phyloP scores from a whole-genome alignment of 768 basidiomycete genomes.

The Naematelia aurantialba region DNA sequence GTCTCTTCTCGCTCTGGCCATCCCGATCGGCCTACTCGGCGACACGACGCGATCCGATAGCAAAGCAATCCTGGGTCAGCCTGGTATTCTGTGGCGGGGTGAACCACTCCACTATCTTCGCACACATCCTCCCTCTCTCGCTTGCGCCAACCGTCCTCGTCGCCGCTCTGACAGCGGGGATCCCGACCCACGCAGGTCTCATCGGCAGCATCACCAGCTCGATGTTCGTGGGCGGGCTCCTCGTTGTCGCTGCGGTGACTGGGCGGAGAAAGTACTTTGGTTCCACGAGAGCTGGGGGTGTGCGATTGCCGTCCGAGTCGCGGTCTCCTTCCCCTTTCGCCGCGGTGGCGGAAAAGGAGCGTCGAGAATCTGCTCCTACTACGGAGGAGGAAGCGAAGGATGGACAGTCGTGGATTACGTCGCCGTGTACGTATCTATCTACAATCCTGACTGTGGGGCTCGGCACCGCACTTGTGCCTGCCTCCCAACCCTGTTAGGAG shows the following conservation, averaged over 20 bases:
- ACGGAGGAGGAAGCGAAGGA: not conserved
- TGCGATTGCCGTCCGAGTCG: too few relatives aligned
- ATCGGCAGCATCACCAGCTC: not conserved
- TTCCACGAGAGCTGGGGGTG: not conserved
- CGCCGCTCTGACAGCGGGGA: not conserved
- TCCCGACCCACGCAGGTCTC: not conserved
- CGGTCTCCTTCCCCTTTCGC: not conserved
- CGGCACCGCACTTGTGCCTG: too few relatives aligned
- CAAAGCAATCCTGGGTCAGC: not conserved
- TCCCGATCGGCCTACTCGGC: not conserved
- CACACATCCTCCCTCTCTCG: slow-evolving; percentile 2
- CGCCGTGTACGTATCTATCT: slow-evolving; percentile 34
- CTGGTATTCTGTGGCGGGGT: not conserved
- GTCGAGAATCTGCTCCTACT: not conserved
- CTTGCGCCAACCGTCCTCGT: not conserved
- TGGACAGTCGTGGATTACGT: slow-evolving; percentile 28
- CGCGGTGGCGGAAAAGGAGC: not conserved
- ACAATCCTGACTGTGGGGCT: too few relatives aligned
- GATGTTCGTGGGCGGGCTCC: not conserved
- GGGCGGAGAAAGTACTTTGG: not conserved
- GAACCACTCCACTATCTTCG: not conserved
- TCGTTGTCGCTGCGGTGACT: not conserved
- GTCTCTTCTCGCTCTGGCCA: not conserved
- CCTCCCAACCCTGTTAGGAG: too few relatives aligned
- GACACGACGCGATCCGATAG: not conserved